Evolutionary conservation across 108 stramenopile species (phyloP).

Genomic region (Nannochloropsis gaditana): DNA sequence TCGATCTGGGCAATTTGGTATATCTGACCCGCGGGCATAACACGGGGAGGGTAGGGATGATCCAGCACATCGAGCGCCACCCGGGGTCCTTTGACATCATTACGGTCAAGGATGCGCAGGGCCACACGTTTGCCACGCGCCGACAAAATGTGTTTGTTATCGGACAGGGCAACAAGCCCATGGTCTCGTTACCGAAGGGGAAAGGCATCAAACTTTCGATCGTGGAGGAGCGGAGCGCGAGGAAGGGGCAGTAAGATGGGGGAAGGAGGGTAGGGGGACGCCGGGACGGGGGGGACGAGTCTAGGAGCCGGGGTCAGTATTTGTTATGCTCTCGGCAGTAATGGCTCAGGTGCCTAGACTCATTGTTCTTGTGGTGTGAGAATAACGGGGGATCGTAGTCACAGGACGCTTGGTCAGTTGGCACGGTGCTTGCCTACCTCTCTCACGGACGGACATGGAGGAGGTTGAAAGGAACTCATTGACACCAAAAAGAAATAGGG

Average conservation of each 20-base stretch:
- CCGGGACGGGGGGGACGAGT: background rate
- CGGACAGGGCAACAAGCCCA: slow-evolving; percentile 69
- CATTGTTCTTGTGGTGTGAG: too few relatives aligned
- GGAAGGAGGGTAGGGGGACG: background rate
- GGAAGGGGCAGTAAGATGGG: background rate
- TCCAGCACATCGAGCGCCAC: slow-evolving; percentile 94
- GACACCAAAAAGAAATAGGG: too few relatives aligned
- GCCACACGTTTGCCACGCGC: slow-evolving; percentile 92
- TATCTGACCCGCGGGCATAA: slow-evolving; percentile 95
- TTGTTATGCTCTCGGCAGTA: too few relatives aligned
- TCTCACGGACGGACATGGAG: too few relatives aligned
- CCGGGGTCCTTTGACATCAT: slow-evolving; percentile 96
- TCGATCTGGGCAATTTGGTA: slow-evolving; percentile 90
- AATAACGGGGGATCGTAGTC: too few relatives aligned
- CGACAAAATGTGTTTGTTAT: slow-evolving; percentile 89
- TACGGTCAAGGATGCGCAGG: slow-evolving; percentile 92
- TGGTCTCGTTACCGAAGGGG: slow-evolving; percentile 93
- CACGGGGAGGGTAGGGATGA: slow-evolving; percentile 89
- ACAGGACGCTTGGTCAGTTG: too few relatives aligned
- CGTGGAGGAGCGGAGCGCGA: slow-evolving; percentile 72
- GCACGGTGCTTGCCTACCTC: too few relatives aligned
- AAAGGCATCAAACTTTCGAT: slow-evolving; percentile 98
- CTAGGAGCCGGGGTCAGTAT: too few relatives aligned
- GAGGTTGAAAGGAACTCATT: too few relatives aligned
- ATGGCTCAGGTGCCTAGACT: too few relatives aligned